Conservation (phyloP, 169 alveolate species). For the Cryptosporidium bovis region DNA sequence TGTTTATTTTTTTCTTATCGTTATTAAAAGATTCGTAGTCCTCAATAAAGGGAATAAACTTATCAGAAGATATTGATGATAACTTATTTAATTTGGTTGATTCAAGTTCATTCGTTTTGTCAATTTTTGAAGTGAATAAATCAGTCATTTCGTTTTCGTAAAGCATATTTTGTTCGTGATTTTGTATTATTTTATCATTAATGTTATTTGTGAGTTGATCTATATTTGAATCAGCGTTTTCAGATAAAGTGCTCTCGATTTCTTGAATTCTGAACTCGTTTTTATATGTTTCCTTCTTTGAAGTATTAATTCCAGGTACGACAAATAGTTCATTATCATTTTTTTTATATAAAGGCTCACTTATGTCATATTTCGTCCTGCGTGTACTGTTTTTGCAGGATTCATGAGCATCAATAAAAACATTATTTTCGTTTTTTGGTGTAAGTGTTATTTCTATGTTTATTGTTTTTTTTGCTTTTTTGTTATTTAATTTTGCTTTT, state of each 20-base stretch:
- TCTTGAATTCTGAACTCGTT: not conserved
- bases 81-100: not conserved
- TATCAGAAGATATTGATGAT: slow-evolving; percentile 12
- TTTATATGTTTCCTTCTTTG: not conserved
- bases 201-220: not conserved
- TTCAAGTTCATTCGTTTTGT: not conserved
- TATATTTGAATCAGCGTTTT: not conserved
- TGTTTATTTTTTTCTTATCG: too few relatives aligned
- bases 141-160: not conserved
- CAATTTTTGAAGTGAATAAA: not conserved
- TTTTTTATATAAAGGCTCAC: not conserved
- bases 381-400: not conserved
- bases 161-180: not conserved
- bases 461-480: slow-evolving; percentile 41
- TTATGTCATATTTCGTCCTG: not conserved
- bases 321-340: not conserved
- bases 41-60: slow-evolving; percentile 59
- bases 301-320: not conserved
- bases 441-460: slow-evolving; percentile 64
- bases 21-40: not conserved
- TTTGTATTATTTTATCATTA: not conserved
- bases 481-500: slow-evolving; percentile 5
- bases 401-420: slow-evolving; percentile 32
- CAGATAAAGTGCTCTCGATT: not conserved
- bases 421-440: slow-evolving; percentile 51